phyloP scores from a whole-genome alignment of 2,329 filamentous ascomycete species.

The Colletotrichum godetiae region DNA sequence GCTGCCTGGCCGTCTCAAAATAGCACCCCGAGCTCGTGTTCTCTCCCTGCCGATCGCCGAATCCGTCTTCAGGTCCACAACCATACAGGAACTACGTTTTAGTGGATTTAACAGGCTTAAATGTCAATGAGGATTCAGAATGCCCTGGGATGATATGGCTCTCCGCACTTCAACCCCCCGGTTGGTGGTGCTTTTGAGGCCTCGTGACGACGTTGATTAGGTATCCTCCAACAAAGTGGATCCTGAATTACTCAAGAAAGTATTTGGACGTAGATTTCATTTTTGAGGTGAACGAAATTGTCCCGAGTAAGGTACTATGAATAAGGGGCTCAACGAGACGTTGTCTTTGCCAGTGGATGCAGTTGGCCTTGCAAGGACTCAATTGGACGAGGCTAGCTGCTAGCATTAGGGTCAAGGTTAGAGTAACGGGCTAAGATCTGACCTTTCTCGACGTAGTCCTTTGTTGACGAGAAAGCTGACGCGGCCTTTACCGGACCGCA shows the following conservation, averaged over 20 bases:
- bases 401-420: neutral
- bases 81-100: neutral
- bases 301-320: neutral
- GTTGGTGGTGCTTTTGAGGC: neutral
- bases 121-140: neutral
- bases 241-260: neutral
- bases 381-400: neutral
- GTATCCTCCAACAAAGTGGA: neutral
- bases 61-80: neutral
- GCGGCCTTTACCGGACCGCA: neutral
- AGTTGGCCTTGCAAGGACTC: neutral
- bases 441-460: no score
- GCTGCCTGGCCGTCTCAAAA: slow-evolving; percentile 26
- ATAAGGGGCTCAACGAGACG: neutral
- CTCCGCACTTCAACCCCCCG: neutral
- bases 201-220: neutral
- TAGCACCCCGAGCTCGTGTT: slow-evolving; percentile 26
- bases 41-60: neutral
- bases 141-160: neutral
- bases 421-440: no score
- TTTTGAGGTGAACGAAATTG: neutral
- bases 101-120: neutral
- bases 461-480: neutral
- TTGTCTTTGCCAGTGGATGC: neutral
- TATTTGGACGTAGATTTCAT: no score